These are phyloP conservation scores for Beauveria sp. DNA, from an alignment of 2,329 filamentous ascomycete genomes.

Conservation along the genomic window DNA sequence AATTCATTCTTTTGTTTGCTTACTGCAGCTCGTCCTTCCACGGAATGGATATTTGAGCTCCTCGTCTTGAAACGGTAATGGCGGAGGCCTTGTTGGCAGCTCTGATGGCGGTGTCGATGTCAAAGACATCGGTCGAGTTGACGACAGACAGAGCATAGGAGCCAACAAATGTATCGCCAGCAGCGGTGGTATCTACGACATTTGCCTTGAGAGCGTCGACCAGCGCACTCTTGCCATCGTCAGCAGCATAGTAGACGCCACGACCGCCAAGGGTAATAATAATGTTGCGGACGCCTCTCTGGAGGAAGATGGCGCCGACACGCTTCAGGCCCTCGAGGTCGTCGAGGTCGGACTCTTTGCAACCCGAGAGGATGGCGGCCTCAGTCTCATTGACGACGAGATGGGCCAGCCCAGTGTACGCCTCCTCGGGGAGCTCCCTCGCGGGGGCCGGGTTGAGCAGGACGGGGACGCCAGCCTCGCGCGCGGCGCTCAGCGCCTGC, in stretches of 20 bases:
- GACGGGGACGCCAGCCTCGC: constrained; percentile 46
- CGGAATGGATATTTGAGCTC: constrained; percentile 37
- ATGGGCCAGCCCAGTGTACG: constrained; percentile 63
- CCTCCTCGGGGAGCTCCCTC: constrained; percentile 55
- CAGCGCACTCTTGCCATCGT: constrained; percentile 33
- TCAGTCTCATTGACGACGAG: constrained; percentile 89
- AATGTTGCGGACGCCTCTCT: constrained; percentile 64
- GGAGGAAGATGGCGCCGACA: constrained; percentile 55
- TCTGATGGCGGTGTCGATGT: constrained; percentile 47
- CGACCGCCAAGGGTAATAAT: constrained; percentile 78
- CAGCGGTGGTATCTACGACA: constrained; percentile 89
- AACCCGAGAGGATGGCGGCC: constrained; percentile 62
- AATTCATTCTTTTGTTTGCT: constrained; percentile 6
- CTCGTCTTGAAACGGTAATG: constrained; percentile 34
- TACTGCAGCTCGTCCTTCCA: constrained; percentile 35
- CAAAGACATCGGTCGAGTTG: constrained; percentile 33
- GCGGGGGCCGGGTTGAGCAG: constrained; percentile 85
- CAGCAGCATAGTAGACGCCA: constrained; percentile 62
- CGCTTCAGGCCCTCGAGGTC: constrained; percentile 33
- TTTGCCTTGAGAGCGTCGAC: constrained; percentile 59
- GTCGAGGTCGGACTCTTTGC: constrained; percentile 42
- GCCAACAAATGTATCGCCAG: constrained; percentile 91
- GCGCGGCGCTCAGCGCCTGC: constrained; percentile 47
- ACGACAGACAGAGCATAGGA: constrained; percentile 73
- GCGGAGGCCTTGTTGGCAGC: constrained; percentile 45